Evolutionary conservation across 306 rosid species (phyloP), one percentile per base, ranked within the genome.

Genomic region (Rosa multiflora): DNA sequence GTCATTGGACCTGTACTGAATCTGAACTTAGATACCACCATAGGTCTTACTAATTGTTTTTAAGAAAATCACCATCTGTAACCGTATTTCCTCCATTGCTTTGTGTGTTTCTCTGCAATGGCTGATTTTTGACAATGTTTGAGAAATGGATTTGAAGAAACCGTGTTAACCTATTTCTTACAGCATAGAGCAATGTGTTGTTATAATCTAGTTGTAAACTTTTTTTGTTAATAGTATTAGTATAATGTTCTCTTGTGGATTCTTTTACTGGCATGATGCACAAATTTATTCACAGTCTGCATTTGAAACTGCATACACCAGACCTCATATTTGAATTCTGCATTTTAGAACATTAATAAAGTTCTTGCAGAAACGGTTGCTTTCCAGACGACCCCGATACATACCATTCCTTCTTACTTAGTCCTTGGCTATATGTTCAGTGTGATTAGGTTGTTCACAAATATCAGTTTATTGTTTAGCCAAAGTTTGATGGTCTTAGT

Each of bases 1-100:
- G 82, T 94, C 98, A n/a, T 80, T 90, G 64, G 97, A 91, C 90
- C 81, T 91, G 55, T 86, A 93, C 87, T 90, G 85, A 90, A 74
- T 74, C 11, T 70, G 40, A 17, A 3, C 44, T 3, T 75, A 29
- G 67, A 74, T 43, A 40, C 43, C 35, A 21, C 53, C 35, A n/a
- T 69, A 74, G 78, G 53, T 11, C 13, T 55, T 74, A 21, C 10
- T 29, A 6, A 51, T 52, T 58, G 42, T 14, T 8, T 21, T 4
- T 0, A 56, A 42, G 20, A 46, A 58, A 23, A 58, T 8, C 69
- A 74, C 26, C 13, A 42, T 21, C 26, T 43, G 69, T 74, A 58
- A 14, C 9, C 23, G 18, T 58, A 13, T 56, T 56, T 56, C 44
- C 15, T 21, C 53, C 53, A 39, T 56, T 56, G 40, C 42, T 42